phyloP scores from a whole-genome alignment of 1,139 yeast species.

The Taiozyma sp. region DNA sequence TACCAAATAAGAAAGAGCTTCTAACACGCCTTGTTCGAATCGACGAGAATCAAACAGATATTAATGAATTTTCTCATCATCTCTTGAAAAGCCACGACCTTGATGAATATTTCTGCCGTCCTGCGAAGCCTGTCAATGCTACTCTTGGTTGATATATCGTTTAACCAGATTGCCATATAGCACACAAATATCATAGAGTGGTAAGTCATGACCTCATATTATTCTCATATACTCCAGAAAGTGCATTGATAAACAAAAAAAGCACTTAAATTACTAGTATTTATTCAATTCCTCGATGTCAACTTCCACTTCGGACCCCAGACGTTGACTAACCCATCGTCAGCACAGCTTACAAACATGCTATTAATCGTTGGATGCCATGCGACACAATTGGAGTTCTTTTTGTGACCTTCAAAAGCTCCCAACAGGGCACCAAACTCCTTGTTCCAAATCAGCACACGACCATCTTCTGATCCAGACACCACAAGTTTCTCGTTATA shows the following conservation, averaged over 20 bases:
- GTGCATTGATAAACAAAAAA: neutral
- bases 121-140: neutral
- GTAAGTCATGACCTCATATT: no score
- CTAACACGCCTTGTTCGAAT: neutral
- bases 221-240: no score
- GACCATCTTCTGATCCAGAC: constrained; percentile 83
- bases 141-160: neutral
- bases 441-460: constrained; percentile 77
- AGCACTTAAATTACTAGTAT: no score
- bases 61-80: neutral
- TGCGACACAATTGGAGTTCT: constrained; percentile 64
- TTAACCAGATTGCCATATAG: neutral
- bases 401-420: constrained; percentile 59
- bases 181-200: no score
- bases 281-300: neutral
- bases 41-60: neutral
- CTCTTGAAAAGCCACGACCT: neutral
- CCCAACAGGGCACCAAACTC: constrained; percentile 68
- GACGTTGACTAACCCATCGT: constrained; percentile 63
- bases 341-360: constrained; percentile 81
- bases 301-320: constrained; percentile 43
- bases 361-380: constrained; percentile 59
- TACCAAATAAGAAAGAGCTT: neutral
- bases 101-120: neutral
- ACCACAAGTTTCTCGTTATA: constrained; percentile 63